These are phyloP conservation scores for Salvia splendens DNA, from an alignment of 257 asterid species.

Conservation along the genomic window DNA sequence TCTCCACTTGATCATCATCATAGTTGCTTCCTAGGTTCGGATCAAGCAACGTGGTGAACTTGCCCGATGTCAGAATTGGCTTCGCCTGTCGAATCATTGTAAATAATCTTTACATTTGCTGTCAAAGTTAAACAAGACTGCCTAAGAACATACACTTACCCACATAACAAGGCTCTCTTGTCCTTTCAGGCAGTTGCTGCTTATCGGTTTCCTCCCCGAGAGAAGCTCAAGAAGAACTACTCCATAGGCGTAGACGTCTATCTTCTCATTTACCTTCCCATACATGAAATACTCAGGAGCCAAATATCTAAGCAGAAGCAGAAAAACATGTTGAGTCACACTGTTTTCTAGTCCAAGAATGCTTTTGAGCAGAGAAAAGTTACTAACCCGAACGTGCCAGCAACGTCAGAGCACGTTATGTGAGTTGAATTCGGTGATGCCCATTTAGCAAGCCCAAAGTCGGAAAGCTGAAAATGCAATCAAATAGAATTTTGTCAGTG, in stretches of 20 bases:
- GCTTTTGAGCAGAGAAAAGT: conserved; percentile 16
- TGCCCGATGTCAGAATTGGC: conserved; percentile 66
- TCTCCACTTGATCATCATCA: conserved; percentile 67
- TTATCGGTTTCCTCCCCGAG: conserved; percentile 90
- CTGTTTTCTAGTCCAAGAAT: conserved; percentile 5
- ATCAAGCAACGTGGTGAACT: conserved; percentile 60
- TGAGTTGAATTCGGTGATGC: conserved; percentile 73
- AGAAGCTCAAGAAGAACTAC: conserved; percentile 97
- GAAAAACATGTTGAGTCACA: conserved; percentile 5
- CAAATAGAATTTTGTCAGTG: conserved; percentile 1
- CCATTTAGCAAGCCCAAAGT: conserved; percentile 97
- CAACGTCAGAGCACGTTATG: conserved; percentile 78
- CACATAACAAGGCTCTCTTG: conserved; percentile 98
- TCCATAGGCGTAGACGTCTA: conserved; percentile 92
- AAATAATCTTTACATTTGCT: background rate
- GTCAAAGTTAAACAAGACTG: background rate
- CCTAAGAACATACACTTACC: conserved; percentile 42
- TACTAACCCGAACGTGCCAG: conserved; percentile 93
- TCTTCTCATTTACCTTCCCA: conserved; percentile 91
- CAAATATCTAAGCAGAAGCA: conserved; percentile 58
- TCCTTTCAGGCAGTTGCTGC: conserved; percentile 79
- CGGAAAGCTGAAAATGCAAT: conserved; percentile 70
- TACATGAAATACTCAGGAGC: conserved; percentile 99
- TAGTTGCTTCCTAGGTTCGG: conserved; percentile 59
- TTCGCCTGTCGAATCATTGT: conserved; percentile 60